A percentile compares a stretch with the other conserved stretches of the same genome.
phyloP scores from a whole-genome alignment of 163 green algal species.

The Scenedesmus sp. region DNA sequence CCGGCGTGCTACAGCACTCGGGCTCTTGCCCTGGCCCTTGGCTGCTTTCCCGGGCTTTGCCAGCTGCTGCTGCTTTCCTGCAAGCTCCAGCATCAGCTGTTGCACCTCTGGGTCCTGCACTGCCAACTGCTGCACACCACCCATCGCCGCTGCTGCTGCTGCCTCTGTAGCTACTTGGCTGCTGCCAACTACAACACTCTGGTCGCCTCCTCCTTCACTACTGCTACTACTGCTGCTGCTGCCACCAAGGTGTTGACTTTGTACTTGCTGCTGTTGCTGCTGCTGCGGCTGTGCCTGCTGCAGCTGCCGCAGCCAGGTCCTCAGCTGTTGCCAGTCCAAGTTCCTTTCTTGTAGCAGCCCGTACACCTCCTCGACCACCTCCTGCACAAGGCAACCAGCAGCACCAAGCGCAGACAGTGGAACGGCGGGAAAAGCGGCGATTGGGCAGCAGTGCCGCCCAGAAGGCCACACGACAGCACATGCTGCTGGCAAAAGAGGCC shows the following conservation, averaged over 20 bases:
- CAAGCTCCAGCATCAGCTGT: constrained; percentile 48
- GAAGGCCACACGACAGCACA: neutral
- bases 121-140: neutral
- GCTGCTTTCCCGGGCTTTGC: neutral
- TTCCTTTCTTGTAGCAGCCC: neutral
- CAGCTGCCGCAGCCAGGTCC: constrained; percentile 44
- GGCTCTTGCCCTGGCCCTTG: neutral
- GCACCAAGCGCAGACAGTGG: neutral
- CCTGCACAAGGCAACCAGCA: constrained; percentile 26
- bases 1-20: neutral
- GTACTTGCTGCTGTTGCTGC: constrained; percentile 23
- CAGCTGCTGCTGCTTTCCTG: constrained; percentile 21
- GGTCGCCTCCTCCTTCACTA: neutral
- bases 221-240: constrained; percentile 46
- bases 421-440: neutral
- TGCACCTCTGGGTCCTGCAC: neutral
- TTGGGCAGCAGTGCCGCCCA: too few relatives aligned
- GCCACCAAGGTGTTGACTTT: neutral
- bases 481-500: neutral
- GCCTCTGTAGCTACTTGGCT: too few relatives aligned
- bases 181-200: neutral
- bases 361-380: constrained; percentile 34
- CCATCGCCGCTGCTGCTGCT: constrained; percentile 7
- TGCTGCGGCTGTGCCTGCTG: constrained; percentile 41
- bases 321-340: constrained; percentile 51